Conservation (phyloP, 306 rosid genomes). For the Benincasa hispida region DNA sequence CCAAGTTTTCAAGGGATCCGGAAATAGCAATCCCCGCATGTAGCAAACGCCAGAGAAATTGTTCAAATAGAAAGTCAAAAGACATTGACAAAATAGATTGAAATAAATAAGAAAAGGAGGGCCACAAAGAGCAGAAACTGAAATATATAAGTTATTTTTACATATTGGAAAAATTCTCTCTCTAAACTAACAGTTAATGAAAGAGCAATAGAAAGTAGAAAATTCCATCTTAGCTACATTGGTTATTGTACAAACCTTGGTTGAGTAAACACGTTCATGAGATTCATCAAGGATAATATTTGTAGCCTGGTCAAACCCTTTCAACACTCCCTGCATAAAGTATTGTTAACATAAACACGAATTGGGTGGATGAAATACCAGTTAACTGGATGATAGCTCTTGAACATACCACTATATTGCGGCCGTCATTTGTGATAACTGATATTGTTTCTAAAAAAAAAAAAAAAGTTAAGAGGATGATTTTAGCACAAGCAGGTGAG, state of each 20-base stretch:
- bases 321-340: conserved; percentile 58
- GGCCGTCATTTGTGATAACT: conserved; percentile 84
- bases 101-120: not conserved
- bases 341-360: not conserved
- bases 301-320: conserved; percentile 97
- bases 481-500: not conserved
- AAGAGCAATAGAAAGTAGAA: not conserved
- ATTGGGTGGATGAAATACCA: not conserved
- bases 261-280: conserved; percentile 89
- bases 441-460: conserved; percentile 58
- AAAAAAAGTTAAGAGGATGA: not conserved
- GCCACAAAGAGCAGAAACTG: not conserved
- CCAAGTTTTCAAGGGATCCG: not conserved
- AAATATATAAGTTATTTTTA: not conserved
- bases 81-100: not conserved
- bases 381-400: not conserved
- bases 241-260: conserved; percentile 44
- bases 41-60: not conserved
- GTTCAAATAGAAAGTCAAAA: not conserved
- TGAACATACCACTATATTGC: conserved; percentile 76
- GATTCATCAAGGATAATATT: conserved; percentile 97
- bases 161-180: not conserved
- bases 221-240: not conserved
- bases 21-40: not conserved
- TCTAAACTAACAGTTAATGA: not conserved